Evolutionary conservation across 2,329 filamentous ascomycete species (phyloP).

Genomic region (Simplicillium aogashimaense): DNA sequence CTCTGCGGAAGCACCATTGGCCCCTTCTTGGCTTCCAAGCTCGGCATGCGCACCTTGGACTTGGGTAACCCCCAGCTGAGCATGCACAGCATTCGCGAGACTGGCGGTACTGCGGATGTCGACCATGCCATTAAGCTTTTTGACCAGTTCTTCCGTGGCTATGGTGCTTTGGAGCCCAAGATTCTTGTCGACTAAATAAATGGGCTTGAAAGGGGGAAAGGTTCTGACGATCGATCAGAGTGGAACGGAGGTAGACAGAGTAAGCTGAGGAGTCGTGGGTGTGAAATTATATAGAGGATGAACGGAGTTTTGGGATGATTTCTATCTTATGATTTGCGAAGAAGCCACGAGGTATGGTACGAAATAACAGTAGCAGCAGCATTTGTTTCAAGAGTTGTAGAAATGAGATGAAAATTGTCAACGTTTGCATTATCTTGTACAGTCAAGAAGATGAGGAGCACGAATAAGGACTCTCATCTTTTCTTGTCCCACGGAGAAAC

Average conservation of each 20-base stretch:
- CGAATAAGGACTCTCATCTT: too few species aligned
- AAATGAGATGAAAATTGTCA: too few species aligned
- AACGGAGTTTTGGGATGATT: too few species aligned
- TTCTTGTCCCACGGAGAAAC: too few species aligned
- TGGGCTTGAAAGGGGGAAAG: background rate
- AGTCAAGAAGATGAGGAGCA: too few species aligned
- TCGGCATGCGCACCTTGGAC: slow-evolving; percentile 84
- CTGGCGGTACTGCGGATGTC: slow-evolving; percentile 78
- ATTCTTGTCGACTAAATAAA: slow-evolving; percentile 67
- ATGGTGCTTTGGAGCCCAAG: slow-evolving; percentile 70
- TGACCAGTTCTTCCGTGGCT: slow-evolving; percentile 76
- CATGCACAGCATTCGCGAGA: slow-evolving; percentile 97
- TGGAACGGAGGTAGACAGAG: slow-evolving; percentile 1
- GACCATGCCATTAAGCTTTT: slow-evolving; percentile 80
- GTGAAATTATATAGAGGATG: too few species aligned
- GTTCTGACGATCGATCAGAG: too few species aligned
- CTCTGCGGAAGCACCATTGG: slow-evolving; percentile 94
- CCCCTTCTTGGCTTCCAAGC: slow-evolving; percentile 81
- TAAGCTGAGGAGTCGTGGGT: slow-evolving; percentile 5
- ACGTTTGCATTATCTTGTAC: too few species aligned
- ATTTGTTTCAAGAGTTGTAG: too few species aligned
- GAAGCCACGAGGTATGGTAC: too few species aligned
- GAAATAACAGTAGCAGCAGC: too few species aligned
- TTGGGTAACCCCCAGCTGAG: slow-evolving; percentile 88
- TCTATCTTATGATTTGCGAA: too few species aligned